phyloP scores from a whole-genome alignment of 2,329 filamentous ascomycete genomes.

The Ceratocystis ficicola region DNA sequence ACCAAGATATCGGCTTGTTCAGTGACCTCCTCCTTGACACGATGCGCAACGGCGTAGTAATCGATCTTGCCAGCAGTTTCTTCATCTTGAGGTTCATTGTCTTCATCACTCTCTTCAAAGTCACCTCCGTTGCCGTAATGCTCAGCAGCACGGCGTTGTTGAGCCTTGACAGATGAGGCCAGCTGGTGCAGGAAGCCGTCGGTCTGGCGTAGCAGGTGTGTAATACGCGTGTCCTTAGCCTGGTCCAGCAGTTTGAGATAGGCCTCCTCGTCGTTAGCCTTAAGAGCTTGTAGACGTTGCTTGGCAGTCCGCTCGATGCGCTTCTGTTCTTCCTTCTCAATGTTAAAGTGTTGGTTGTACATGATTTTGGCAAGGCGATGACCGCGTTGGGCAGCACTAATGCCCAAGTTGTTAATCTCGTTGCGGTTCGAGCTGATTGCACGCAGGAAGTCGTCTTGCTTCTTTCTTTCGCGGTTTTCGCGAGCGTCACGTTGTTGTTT shows the following conservation, averaged over 20 bases:
- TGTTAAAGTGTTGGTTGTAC: constrained; percentile 81
- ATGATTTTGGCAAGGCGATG: constrained; percentile 84
- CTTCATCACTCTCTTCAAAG: constrained; percentile 43
- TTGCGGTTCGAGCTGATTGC: constrained; percentile 71
- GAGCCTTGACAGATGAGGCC: constrained; percentile 82
- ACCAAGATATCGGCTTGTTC: constrained; percentile 76
- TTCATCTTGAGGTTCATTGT: constrained; percentile 56
- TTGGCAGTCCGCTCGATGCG: constrained; percentile 94
- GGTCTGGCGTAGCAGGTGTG: constrained; percentile 89
- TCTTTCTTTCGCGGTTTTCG: constrained; percentile 95
- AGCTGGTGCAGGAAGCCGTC: constrained; percentile 96
- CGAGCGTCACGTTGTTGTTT: constrained; percentile 96
- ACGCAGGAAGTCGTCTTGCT: constrained; percentile 81
- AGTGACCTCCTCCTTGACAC: constrained; percentile 82
- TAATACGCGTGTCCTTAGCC: constrained; percentile 98
- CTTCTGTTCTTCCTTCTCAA: constrained; percentile 99
- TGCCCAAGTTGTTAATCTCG: constrained; percentile 59
- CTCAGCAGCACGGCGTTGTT: constrained; percentile 73
- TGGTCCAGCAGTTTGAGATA: constrained; percentile 96
- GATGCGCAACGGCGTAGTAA: constrained; percentile 97
- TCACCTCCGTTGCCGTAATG: constrained; percentile 66
- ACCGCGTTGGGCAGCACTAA: constrained; percentile 58
- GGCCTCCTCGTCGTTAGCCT: constrained; percentile 97
- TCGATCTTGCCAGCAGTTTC: constrained; percentile 73
- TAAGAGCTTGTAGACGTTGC: constrained; percentile 96